Conservation (phyloP, 495 filamentous ascomycete genomes). For the Talaromyces proteolyticus region DNA sequence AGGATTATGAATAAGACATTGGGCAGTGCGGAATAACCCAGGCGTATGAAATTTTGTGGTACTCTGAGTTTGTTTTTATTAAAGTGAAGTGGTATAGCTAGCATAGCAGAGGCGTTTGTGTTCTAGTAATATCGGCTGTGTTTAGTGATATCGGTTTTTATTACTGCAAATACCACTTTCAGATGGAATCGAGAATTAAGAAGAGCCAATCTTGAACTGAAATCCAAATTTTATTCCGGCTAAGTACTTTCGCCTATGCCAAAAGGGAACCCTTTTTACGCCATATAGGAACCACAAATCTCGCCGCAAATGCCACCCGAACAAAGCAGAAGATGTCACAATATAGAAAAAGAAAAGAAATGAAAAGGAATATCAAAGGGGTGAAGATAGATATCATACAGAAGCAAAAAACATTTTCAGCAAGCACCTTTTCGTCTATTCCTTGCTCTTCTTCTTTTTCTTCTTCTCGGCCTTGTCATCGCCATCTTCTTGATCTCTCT, state of each 20-base stretch:
- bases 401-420: slow-evolving; percentile 22
- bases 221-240: not conserved
- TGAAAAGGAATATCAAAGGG: slow-evolving; percentile 14
- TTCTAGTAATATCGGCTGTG: too few relatives aligned
- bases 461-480: slow-evolving; percentile 45
- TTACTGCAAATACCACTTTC: too few relatives aligned
- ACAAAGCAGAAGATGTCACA: slow-evolving; percentile 27
- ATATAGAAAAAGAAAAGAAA: slow-evolving; percentile 21
- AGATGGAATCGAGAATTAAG: too few relatives aligned
- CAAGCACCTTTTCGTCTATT: slow-evolving; percentile 25
- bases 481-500: slow-evolving; percentile 42
- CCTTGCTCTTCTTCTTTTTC: slow-evolving; percentile 50
- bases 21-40: slow-evolving; percentile 3
- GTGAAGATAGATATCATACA: slow-evolving; percentile 43
- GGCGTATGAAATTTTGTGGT: too few relatives aligned
- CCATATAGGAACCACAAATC: slow-evolving; percentile 26
- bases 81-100: too few relatives aligned
- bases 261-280: slow-evolving; percentile 13
- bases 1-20: slow-evolving; percentile 31
- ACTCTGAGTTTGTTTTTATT: too few relatives aligned
- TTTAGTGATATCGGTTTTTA: too few relatives aligned
- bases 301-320: slow-evolving; percentile 42
- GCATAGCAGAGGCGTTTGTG: slow-evolving; percentile 1
- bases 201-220: not conserved
- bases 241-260: slow-evolving; percentile 3